phyloP scores from a whole-genome alignment of 2,329 filamentous ascomycete species.

The Botrytis tulipae region DNA sequence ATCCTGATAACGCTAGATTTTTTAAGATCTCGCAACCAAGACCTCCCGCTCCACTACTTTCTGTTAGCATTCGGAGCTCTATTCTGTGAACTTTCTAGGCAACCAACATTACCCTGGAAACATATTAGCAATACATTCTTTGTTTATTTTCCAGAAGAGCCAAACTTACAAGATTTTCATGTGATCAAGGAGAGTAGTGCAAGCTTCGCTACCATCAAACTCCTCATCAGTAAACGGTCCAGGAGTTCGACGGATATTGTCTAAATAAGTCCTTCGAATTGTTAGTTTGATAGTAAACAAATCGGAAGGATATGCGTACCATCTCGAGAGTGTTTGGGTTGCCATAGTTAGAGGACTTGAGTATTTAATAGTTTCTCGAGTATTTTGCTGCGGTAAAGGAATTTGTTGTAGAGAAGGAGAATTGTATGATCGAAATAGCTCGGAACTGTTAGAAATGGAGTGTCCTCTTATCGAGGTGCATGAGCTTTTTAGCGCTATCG shows the following conservation, averaged over 20 bases:
- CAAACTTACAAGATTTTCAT: conserved; percentile 68
- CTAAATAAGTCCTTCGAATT: conserved; percentile 73
- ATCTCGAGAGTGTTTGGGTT: conserved; percentile 23
- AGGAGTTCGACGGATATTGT: conserved; percentile 71
- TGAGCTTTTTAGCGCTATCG: conserved; percentile 21
- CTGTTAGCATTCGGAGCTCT: neutral
- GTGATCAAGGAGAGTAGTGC: conserved; percentile 56
- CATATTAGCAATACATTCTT: conserved; percentile 29
- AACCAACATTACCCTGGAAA: conserved; percentile 37
- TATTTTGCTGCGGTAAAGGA: neutral
- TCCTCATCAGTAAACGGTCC: conserved; percentile 79
- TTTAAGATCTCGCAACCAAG: conserved; percentile 96
- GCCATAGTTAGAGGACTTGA: neutral
- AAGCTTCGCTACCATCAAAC: conserved; percentile 48
- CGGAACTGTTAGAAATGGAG: conserved; percentile 1
- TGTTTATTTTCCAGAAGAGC: neutral
- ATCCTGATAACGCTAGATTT: conserved; percentile 90
- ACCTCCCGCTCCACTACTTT: conserved; percentile 79
- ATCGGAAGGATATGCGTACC: conserved; percentile 24
- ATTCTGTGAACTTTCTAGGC: conserved; percentile 14
- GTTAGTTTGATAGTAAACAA: neutral
- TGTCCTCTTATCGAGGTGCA: conserved; percentile 27
- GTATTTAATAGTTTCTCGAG: neutral
- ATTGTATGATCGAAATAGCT: neutral
- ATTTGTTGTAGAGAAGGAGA: neutral